phyloP scores from a whole-genome alignment of 306 rosid genomes.

The Prunus fruticosa region DNA sequence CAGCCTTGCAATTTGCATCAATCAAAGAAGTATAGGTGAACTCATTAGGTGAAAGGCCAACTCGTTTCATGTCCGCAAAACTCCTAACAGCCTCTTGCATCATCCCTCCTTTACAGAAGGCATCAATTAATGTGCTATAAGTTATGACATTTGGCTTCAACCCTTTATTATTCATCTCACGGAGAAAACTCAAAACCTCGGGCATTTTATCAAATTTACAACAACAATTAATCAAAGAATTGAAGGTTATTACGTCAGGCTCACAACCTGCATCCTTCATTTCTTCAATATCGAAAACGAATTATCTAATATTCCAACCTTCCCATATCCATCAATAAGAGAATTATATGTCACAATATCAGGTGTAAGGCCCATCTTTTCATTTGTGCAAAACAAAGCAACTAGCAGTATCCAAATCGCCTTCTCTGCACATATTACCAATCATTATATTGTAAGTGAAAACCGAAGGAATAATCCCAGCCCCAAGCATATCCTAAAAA shows the following conservation, averaged over 20 bases:
- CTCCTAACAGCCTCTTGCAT: slow-evolving; percentile 69
- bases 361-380: slow-evolving; percentile 54
- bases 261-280: slow-evolving; percentile 67
- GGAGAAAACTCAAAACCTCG: slow-evolving; percentile 63
- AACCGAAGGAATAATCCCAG: slow-evolving; percentile 66
- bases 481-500: slow-evolving; percentile 67
- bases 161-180: slow-evolving; percentile 60
- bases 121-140: slow-evolving; percentile 84
- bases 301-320: slow-evolving; percentile 52
- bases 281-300: slow-evolving; percentile 52
- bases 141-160: slow-evolving; percentile 81
- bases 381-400: slow-evolving; percentile 68
- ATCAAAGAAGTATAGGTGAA: slow-evolving; percentile 81
- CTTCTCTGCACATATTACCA: slow-evolving; percentile 62
- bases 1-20: slow-evolving; percentile 83
- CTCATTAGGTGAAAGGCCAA: slow-evolving; percentile 82
- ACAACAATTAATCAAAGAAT: slow-evolving; percentile 71
- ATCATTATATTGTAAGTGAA: slow-evolving; percentile 81
- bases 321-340: slow-evolving; percentile 91
- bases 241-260: slow-evolving; percentile 72
- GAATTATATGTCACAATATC: slow-evolving; percentile 82
- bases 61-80: slow-evolving; percentile 77
- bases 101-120: slow-evolving; percentile 91
- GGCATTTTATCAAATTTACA: slow-evolving; percentile 73
- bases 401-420: slow-evolving; percentile 65